phyloP scores from a whole-genome alignment of 768 basidiomycete species.

The Exidia glandulosa region DNA sequence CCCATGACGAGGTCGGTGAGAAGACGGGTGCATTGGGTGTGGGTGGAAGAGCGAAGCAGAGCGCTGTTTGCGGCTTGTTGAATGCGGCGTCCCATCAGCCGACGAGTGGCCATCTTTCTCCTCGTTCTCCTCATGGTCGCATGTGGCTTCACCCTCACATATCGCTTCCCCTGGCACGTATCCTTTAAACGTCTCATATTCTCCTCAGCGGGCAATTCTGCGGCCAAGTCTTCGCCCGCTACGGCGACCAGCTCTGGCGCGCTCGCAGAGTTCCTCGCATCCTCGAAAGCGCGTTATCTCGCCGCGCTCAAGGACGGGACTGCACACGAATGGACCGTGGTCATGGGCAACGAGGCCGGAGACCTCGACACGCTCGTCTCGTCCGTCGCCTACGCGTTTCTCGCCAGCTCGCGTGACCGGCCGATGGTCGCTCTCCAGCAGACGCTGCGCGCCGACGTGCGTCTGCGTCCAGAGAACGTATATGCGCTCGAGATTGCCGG shows the following conservation, averaged over 20 bases:
- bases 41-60: too few species aligned
- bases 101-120: too few species aligned
- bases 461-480: constrained; percentile 78
- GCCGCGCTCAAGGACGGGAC: constrained; percentile 36
- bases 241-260: constrained; percentile 8
- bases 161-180: neutral
- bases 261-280: constrained; percentile 30
- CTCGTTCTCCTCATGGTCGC: constrained; percentile 1
- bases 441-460: constrained; percentile 54
- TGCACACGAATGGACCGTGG: constrained; percentile 63
- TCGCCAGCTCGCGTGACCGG: constrained; percentile 46
- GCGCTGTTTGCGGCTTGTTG: too few species aligned
- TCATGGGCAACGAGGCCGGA: constrained; percentile 95
- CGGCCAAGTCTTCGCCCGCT: neutral
- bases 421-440: constrained; percentile 64
- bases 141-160: neutral
- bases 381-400: constrained; percentile 75
- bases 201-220: neutral
- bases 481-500: constrained; percentile 57
- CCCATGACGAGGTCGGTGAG: too few species aligned
- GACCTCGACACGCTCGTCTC: constrained; percentile 88
- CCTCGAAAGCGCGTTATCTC: constrained; percentile 51
- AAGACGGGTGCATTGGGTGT: too few species aligned
- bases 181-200: neutral
- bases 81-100: too few species aligned